Evolutionary conservation across 1,284 basidiomycete genomes (phyloP).

Genomic region (Leccinum solheimii): DNA sequence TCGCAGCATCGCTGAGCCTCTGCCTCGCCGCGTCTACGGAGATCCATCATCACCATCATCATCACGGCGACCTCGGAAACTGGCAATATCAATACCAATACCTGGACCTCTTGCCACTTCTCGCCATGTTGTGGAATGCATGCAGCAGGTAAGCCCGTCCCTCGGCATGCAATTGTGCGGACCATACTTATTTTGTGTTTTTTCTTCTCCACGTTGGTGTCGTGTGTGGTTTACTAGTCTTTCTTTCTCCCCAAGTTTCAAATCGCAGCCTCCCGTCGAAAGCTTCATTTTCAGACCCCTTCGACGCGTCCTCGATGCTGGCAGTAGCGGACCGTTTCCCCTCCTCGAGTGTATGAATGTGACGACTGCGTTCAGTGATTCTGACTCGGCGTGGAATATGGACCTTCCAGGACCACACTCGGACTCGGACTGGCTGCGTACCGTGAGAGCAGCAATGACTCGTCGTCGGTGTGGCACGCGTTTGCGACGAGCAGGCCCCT

Average conservation of each 20-base stretch:
- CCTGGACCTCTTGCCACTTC: constrained; percentile 68
- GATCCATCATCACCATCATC: not conserved
- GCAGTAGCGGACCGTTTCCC: not conserved
- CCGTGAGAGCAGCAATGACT: too few relatives aligned
- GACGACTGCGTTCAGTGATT: not conserved
- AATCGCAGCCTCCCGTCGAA: not conserved
- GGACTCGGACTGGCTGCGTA: not conserved
- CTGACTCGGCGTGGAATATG: not conserved
- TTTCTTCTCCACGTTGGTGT: not conserved
- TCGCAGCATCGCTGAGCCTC: not conserved
- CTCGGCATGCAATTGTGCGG: not conserved
- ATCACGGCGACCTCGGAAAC: not conserved
- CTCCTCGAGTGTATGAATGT: not conserved
- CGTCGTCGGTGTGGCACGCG: too few relatives aligned
- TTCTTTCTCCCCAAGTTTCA: not conserved
- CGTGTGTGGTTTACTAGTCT: not conserved
- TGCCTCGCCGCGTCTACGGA: not conserved
- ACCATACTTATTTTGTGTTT: not conserved
- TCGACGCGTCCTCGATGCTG: not conserved
- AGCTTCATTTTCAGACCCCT: not conserved
- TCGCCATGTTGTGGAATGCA: constrained; percentile 72
- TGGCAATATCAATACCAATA: constrained; percentile 43
- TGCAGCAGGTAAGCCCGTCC: constrained; percentile 60
- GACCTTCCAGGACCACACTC: not conserved
- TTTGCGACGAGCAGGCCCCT: not conserved